Percentiles rank a stretch among this genome's conserved stretches.
Conservation (phyloP, 1,139 yeast species). For the Hyphopichia burtonii region DNA sequence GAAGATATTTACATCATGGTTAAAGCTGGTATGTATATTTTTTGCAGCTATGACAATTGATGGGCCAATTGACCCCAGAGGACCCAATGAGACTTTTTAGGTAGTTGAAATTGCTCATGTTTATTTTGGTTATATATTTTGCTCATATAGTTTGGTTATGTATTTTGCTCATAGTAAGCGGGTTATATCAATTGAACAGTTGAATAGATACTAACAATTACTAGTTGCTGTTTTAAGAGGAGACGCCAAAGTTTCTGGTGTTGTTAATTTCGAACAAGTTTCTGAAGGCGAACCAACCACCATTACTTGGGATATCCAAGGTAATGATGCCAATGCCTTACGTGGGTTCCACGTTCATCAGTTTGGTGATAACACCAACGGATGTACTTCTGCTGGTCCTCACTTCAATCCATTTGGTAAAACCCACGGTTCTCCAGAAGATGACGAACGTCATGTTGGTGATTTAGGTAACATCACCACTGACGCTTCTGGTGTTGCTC, state of each 20-base stretch:
- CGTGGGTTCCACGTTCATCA: constrained; percentile 98
- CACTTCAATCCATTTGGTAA: constrained; percentile 94
- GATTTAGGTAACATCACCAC: constrained; percentile 93
- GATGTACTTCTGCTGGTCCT: constrained; percentile 98
- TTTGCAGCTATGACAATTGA: constrained; percentile 3
- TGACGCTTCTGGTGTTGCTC: constrained; percentile 83
- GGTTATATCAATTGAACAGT: too few relatives aligned
- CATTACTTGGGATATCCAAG: constrained; percentile 81
- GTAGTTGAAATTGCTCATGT: neutral
- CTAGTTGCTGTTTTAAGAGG: constrained; percentile 95
- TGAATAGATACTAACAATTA: neutral
- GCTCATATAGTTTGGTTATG: constrained; percentile 4
- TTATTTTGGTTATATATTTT: neutral
- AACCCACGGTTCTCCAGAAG: constrained; percentile 94
- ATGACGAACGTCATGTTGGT: constrained; percentile 90
- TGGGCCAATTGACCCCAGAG: too few relatives aligned
- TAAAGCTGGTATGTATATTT: constrained; percentile 34
- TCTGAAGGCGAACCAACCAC: constrained; percentile 80
- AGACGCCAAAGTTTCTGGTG: constrained; percentile 83
- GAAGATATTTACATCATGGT: too few relatives aligned
- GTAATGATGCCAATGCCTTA: constrained; percentile 81
- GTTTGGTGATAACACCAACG: constrained; percentile 98
- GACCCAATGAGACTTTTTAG: too few relatives aligned
- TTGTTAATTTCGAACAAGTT: constrained; percentile 80
- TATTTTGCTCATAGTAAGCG: too few relatives aligned